These are phyloP conservation scores for Pythium coloratum DNA, from an alignment of 352 stramenopile species.

Conservation along the genomic window DNA sequence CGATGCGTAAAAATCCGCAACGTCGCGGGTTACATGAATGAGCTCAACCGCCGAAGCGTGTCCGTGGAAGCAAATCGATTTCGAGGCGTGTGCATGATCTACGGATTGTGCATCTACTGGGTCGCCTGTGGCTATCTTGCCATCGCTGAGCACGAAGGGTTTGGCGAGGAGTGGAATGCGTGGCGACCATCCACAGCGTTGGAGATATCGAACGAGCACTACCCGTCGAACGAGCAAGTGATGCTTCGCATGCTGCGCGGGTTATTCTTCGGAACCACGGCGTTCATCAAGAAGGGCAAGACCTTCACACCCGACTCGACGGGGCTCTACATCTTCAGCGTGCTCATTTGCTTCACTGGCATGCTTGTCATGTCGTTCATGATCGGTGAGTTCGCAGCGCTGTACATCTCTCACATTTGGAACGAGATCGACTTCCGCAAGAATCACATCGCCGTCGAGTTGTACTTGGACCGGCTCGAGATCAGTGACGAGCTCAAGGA, in stretches of 20 bases:
- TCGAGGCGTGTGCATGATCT: slow-evolving; percentile 53
- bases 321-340: slow-evolving; percentile 20
- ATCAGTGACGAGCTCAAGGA: slow-evolving; percentile 28
- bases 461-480: slow-evolving; percentile 29
- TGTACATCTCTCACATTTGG: slow-evolving; percentile 37
- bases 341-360: slow-evolving; percentile 32
- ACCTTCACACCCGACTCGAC: slow-evolving; percentile 27
- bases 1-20: slow-evolving; percentile 57
- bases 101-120: slow-evolving; percentile 64
- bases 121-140: slow-evolving; percentile 50
- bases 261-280: slow-evolving; percentile 26
- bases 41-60: slow-evolving; percentile 58
- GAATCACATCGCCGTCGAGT: slow-evolving; percentile 61
- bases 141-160: slow-evolving; percentile 40
- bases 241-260: slow-evolving; percentile 32
- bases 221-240: slow-evolving; percentile 35
- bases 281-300: slow-evolving; percentile 35
- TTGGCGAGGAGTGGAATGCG: slow-evolving; percentile 46
- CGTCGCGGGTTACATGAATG: slow-evolving; percentile 50
- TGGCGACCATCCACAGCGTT: slow-evolving; percentile 48
- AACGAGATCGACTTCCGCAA: slow-evolving; percentile 60
- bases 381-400: slow-evolving; percentile 68
- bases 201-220: slow-evolving; percentile 29
- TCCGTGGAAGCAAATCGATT: slow-evolving; percentile 55
- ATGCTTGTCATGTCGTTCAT: slow-evolving; percentile 76